Conservation (phyloP, 1,284 basidiomycete genomes). For the Stygiomarasmius scandens region DNA sequence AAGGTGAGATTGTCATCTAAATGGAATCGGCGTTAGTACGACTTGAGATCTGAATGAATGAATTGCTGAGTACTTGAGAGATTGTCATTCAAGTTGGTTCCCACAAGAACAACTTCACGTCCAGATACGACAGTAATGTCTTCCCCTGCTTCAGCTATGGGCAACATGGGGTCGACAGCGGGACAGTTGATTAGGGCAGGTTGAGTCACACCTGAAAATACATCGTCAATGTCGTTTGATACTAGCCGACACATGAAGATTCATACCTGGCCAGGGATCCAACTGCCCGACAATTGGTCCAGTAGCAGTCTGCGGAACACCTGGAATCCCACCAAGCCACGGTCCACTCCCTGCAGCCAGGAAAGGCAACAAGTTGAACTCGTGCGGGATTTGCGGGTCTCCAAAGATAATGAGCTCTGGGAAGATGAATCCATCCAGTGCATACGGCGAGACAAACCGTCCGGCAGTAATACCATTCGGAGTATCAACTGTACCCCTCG, state of each 20-base stretch:
- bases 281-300: constrained; percentile 23
- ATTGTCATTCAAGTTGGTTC: constrained; percentile 11
- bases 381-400: constrained; percentile 15
- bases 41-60: not conserved
- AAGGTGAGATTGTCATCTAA: constrained; percentile 5
- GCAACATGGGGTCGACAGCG: constrained; percentile 14
- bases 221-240: not conserved
- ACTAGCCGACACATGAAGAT: not conserved
- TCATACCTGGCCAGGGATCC: constrained; percentile 21
- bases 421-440: constrained; percentile 17
- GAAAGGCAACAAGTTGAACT: constrained; percentile 17
- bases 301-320: constrained; percentile 16
- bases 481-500: constrained; percentile 12
- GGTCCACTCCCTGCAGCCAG: constrained; percentile 19
- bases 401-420: constrained; percentile 19
- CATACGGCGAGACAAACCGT: constrained; percentile 16
- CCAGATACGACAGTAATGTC: constrained; percentile 17
- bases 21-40: no score
- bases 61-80: constrained; percentile 1
- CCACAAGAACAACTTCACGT: constrained; percentile 11
- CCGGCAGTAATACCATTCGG: constrained; percentile 19
- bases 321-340: constrained; percentile 22
- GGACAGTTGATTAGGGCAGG: constrained; percentile 13
- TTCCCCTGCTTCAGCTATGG: constrained; percentile 18
- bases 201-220: constrained; percentile 6